Evolutionary conservation across 2,329 filamentous ascomycete genomes (phyloP).

Genomic region (Geosmithia putterillii): DNA sequence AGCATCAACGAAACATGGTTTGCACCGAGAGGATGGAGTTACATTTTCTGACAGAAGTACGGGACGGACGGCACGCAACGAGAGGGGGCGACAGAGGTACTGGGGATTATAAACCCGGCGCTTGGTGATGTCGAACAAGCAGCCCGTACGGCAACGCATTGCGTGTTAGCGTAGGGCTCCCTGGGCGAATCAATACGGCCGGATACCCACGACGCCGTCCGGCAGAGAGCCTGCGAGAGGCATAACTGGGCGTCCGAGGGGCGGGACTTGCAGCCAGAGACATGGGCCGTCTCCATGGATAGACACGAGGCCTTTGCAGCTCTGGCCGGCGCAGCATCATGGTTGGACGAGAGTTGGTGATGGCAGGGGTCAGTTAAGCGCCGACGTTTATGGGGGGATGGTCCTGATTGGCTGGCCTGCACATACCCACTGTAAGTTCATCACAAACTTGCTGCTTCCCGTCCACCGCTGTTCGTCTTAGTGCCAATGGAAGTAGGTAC

Average conservation of each 20-base stretch:
- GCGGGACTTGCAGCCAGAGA: neutral
- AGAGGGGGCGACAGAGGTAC: slow-evolving; percentile 12
- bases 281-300: neutral
- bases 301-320: slow-evolving; percentile 3
- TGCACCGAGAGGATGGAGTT: slow-evolving; percentile 22
- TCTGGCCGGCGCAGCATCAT: slow-evolving; percentile 11
- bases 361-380: slow-evolving; percentile 23
- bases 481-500: no score
- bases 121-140: slow-evolving; percentile 29
- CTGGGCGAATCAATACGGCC: neutral
- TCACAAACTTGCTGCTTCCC: neutral
- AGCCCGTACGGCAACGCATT: slow-evolving; percentile 10
- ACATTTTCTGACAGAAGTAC: slow-evolving; percentile 30
- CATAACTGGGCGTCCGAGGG: neutral
- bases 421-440: neutral
- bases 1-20: slow-evolving; percentile 31
- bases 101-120: slow-evolving; percentile 20
- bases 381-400: slow-evolving; percentile 9
- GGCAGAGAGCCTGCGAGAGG: neutral
- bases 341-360: slow-evolving; percentile 26
- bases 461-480: neutral
- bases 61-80: slow-evolving; percentile 21
- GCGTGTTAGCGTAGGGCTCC: neutral
- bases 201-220: neutral
- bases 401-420: slow-evolving; percentile 1